Percentiles rank a stretch among this genome's conserved stretches.
Conservation (phyloP, 768 basidiomycete genomes). For the Russula compacta region DNA sequence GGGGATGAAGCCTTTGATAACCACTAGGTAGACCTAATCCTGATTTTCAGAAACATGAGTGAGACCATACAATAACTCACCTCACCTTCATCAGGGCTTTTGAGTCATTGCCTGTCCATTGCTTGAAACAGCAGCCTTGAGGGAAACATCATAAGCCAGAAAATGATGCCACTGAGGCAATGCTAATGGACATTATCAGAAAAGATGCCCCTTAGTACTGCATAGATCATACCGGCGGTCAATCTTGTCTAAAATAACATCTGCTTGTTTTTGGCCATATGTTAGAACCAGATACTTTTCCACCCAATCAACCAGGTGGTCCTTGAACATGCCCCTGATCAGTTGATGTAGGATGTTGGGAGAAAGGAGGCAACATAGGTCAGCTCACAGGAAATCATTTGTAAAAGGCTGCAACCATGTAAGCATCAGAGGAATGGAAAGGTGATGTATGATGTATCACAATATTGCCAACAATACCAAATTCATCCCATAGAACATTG, state of each 20-base stretch:
- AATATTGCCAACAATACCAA: no score
- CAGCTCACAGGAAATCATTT: no score
- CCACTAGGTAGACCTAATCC: neutral
- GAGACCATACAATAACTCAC: no score
- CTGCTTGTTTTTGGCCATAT: neutral
- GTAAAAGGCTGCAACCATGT: no score
- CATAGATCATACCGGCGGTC: neutral
- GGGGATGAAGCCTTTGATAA: neutral
- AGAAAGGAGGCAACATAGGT: no score
- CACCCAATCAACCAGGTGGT: neutral
- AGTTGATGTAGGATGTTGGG: no score
- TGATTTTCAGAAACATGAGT: no score
- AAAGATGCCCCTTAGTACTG: neutral
- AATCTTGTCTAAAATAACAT: neutral
- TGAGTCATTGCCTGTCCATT: slow-evolving; percentile 6
- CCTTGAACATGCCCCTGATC: no score
- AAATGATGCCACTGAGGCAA: neutral
- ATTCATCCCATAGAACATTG: no score
- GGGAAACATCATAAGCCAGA: neutral
- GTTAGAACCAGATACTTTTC: neutral
- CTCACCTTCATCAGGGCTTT: slow-evolving; percentile 3
- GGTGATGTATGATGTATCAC: no score
- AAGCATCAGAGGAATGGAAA: no score
- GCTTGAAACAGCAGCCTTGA: neutral
- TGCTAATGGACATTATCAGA: neutral